Base-by-base conservation (phyloP, 2,329 filamentous ascomycete genomes). In the Diaporthe sp. region DNA sequence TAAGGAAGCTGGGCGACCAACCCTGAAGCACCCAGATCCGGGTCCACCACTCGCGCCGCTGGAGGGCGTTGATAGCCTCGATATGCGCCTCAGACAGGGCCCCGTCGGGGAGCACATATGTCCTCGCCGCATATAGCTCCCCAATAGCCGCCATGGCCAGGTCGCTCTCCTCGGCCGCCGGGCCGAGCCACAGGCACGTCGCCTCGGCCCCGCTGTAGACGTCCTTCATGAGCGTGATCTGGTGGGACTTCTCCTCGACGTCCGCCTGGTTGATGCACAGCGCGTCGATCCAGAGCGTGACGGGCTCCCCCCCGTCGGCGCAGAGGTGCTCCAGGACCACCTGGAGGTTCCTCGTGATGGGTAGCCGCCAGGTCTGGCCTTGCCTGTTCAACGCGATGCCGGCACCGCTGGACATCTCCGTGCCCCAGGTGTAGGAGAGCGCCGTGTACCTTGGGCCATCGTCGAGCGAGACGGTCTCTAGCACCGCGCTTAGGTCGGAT, bases 191-290 rank as follows among this genome's bases (percentile, higher is more conserved):
- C n/a, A 69, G 8, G n/a, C 49, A 69, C 1, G 49, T 69, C 46
- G 15, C 17, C n/a, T 22, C 49, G 13, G 65, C 65, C n/a, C 3
- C 22, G 34, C 65, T 69, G n/a, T 69, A 69, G 13, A 69, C 65
- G 34, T 69, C 65, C 49, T 22, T 72, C 69, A 72, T 72, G 25
- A 72, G 53, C n/a, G 53, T 58, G 57, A 72, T 72, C 69, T 72
- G 69, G 53, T 25, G 7, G 1, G 53, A 58, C 57, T 72, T 72
- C 69, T 72, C 69, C 39, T 42, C 53, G 9, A 19, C n/a, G 37
- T 72, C 69, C 13, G 49, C 22, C 72, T 74, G 72, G 49, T 74
- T 74, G 53, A 72, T 62, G 53, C 69, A 72, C 53, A 72, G 69
- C 37, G 69, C 69, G 19, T 72, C 69, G 12, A 72, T 19, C 69